phyloP scores from a whole-genome alignment of 139 green algal genomes.

The Protoeuglena noctilucae region DNA sequence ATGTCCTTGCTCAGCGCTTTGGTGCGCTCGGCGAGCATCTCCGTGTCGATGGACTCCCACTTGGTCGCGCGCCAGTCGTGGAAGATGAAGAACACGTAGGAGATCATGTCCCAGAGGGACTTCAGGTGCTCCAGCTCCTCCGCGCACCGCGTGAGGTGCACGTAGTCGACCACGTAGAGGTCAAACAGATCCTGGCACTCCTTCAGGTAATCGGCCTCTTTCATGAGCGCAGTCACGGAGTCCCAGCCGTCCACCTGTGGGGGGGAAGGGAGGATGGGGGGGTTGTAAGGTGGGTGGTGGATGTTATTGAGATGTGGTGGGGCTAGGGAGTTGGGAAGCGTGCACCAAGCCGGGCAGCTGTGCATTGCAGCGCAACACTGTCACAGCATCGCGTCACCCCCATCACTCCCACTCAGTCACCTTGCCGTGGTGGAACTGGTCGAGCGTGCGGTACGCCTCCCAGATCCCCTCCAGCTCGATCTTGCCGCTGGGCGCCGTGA shows the following conservation, averaged over 20 bases:
- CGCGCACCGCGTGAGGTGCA: conserved; percentile 53
- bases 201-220: conserved; percentile 55
- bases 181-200: conserved; percentile 82
- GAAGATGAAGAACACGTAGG: conserved; percentile 61
- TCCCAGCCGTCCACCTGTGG: conserved; percentile 39
- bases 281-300: too few species aligned
- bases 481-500: conserved; percentile 27
- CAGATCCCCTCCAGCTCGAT: conserved; percentile 36
- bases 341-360: too few species aligned
- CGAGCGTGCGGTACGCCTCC: conserved; percentile 7
- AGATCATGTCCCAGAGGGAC: conserved; percentile 61
- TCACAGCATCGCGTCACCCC: too few species aligned
- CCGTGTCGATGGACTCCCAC: conserved; percentile 75
- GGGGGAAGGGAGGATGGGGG: too few species aligned
- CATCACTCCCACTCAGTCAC: too few species aligned
- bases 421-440: conserved; percentile 15
- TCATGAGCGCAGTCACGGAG: conserved; percentile 40
- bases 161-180: conserved; percentile 63
- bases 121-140: conserved; percentile 77
- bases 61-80: conserved; percentile 58
- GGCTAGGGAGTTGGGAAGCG: too few species aligned
- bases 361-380: too few species aligned
- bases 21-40: conserved; percentile 63
- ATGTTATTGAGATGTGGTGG: too few species aligned
- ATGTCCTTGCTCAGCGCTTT: conserved; percentile 75